Evolutionary conservation across 2,329 filamentous ascomycete genomes (phyloP), one percentile per base, ranked within the genome.

Genomic region (Sordariomycetes sp.): DNA sequence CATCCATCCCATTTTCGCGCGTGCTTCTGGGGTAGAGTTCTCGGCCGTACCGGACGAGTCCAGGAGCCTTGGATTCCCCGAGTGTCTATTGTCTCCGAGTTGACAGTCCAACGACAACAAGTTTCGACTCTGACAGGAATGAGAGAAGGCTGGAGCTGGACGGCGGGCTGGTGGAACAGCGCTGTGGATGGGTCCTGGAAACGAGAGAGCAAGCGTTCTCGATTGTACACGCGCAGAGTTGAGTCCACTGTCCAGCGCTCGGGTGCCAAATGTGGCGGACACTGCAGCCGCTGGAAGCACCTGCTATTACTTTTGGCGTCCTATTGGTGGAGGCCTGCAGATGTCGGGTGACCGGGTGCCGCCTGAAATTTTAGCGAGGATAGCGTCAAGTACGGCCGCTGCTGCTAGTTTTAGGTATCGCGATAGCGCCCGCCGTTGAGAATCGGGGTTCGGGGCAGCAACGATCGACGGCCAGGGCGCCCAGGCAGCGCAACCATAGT

Each of bases 171-270:
- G 40, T 46, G 40, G 16, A n/a, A 46, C 40, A 46, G 40, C n/a
- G 16, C n/a, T 43, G 24, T 22, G 54, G 22, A 35, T 2, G 20
- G 18, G 37, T 6, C n/a, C 14, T n/a, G n/a, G 32, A 22, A 28
- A 20, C 6, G 28, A 35, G n/a, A 18, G 22, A 20, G 53, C 18
- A n/a, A 12, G 24, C 55, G 55, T 57, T 57, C 55, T 57, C 43
- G 43, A 57, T 50, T 57, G 28, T 57, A 57, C 55, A 57, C 55
- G 55, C 25, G 55, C 32, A 57, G 55, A 46, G 32, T 57, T 57
- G 40, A 57, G 55, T 57, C 55, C 55, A 57, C 34, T 35, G 25
- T 24, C 16, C 40, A 46, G 25, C 25, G 46, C 50, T 57, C 32
- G 55, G 25, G 55, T 43, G 46, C 28, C 43, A 43, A 50, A 48